Evolutionary conservation across 306 rosid genomes (phyloP).

Genomic region (Ammopiptanthus mongolicus): DNA sequence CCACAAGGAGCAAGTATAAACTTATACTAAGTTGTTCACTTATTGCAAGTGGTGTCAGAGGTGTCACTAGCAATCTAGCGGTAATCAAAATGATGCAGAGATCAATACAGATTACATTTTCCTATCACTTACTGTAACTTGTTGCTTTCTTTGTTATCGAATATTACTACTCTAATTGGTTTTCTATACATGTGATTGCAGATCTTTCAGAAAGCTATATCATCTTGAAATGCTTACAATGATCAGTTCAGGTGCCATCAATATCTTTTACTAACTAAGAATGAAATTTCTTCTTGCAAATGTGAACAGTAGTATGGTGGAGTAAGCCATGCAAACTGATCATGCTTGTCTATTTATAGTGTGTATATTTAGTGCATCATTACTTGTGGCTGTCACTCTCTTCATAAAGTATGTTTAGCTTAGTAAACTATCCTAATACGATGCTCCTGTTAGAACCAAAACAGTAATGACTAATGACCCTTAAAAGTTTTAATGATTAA

Average conservation of each 20-base stretch:
- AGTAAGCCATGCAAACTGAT: not conserved
- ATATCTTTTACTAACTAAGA: not conserved
- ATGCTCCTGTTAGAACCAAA: too few species aligned
- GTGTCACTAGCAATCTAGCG: slow-evolving; percentile 99
- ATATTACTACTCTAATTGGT: not conserved
- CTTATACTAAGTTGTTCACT: slow-evolving; percentile 95
- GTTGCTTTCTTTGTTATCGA: not conserved
- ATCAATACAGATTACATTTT: not conserved
- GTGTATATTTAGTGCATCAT: not conserved
- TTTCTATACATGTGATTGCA: slow-evolving; percentile 34
- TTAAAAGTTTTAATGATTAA: too few species aligned
- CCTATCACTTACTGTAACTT: not conserved
- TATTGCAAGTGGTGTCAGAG: slow-evolving; percentile 80
- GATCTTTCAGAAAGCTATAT: slow-evolving; percentile 99
- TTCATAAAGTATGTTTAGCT: not conserved
- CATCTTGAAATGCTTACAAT: slow-evolving; percentile 90
- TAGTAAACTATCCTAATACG: not conserved
- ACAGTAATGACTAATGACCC: too few species aligned
- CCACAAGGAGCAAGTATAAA: slow-evolving; percentile 98
- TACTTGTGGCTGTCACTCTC: not conserved
- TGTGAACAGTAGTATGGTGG: not conserved
- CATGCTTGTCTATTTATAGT: not conserved
- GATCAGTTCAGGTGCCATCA: slow-evolving; percentile 83
- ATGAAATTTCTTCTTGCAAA: not conserved
- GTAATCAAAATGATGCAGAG: slow-evolving; percentile 32